phyloP scores from a whole-genome alignment of 192 early-diverging fungal species.

The Linnemannia hyalina region DNA sequence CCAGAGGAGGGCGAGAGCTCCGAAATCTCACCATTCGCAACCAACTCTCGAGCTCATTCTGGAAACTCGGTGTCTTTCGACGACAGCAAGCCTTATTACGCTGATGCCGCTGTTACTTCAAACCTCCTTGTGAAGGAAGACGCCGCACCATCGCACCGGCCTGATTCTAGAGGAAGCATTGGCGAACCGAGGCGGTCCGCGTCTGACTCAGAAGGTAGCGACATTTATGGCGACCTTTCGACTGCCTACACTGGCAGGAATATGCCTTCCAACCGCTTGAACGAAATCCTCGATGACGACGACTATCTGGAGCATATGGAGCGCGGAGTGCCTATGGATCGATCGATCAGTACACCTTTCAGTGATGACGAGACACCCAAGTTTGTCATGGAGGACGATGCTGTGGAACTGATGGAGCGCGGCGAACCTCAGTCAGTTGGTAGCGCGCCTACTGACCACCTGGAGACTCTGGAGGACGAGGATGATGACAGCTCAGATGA shows the following conservation, averaged over 20 bases:
- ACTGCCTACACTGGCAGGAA: constrained; percentile 25
- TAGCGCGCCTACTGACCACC: background rate
- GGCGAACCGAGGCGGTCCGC: background rate
- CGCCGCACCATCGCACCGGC: background rate
- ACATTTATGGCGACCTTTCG: constrained; percentile 47
- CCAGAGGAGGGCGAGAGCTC: background rate
- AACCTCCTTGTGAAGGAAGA: background rate
- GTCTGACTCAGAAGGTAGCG: constrained; percentile 33
- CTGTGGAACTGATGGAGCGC: constrained; percentile 48
- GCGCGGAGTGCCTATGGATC: constrained; percentile 48
- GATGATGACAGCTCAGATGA: background rate
- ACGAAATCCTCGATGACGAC: constrained; percentile 49
- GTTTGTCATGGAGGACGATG: constrained; percentile 44
- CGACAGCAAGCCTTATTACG: background rate
- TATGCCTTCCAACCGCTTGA: constrained; percentile 40
- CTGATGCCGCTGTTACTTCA: background rate
- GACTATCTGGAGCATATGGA: constrained; percentile 55
- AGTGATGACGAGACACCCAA: constrained; percentile 44
- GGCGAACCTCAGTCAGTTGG: constrained; percentile 21
- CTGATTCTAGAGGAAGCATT: background rate
- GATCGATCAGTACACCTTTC: constrained; percentile 49
- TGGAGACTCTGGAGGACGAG: constrained; percentile 2
- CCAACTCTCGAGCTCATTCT: background rate
- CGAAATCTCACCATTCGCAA: background rate
- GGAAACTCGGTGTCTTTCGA: background rate